Percentiles rank a stretch among this genome's conserved stretches.
These are phyloP conservation scores for Nyssa sinensis DNA, from an alignment of 148 eudicot genomes.

Conservation along the genomic window DNA sequence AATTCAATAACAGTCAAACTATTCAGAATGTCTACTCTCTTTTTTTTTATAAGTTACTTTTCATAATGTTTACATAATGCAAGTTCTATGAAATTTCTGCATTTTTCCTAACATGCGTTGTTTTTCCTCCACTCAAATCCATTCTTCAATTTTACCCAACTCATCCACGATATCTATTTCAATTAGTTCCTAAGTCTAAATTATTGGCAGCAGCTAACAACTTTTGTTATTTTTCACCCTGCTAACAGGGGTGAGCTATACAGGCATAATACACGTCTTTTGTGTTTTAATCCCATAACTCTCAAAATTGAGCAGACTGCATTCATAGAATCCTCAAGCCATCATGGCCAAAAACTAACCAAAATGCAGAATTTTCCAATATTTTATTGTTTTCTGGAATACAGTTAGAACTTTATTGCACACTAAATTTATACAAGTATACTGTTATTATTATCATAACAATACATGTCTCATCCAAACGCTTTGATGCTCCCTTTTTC, in stretches of 20 bases:
- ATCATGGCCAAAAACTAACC: no score
- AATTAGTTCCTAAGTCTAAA: neutral
- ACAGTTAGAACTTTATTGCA: neutral
- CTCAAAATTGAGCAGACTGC: neutral
- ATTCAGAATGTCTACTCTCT: no score
- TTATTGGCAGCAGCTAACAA: constrained; percentile 7
- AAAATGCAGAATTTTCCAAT: neutral
- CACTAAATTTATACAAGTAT: neutral
- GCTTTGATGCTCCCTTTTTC: neutral
- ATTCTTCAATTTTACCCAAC: neutral
- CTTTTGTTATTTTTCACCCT: neutral
- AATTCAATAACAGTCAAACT: no score
- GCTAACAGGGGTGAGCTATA: neutral
- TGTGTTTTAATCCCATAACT: neutral
- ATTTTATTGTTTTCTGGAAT: neutral
- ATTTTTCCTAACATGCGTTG: neutral
- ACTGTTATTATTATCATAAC: neutral
- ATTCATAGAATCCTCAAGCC: neutral
- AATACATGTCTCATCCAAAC: neutral
- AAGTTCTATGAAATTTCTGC: neutral
- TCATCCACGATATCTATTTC: neutral
- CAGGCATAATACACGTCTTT: neutral
- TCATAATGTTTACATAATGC: no score
- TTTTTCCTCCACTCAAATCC: neutral
- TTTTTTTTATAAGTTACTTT: no score